Conservation (phyloP, 2,329 filamentous ascomycete species). For the Arachnomyces sp. region DNA sequence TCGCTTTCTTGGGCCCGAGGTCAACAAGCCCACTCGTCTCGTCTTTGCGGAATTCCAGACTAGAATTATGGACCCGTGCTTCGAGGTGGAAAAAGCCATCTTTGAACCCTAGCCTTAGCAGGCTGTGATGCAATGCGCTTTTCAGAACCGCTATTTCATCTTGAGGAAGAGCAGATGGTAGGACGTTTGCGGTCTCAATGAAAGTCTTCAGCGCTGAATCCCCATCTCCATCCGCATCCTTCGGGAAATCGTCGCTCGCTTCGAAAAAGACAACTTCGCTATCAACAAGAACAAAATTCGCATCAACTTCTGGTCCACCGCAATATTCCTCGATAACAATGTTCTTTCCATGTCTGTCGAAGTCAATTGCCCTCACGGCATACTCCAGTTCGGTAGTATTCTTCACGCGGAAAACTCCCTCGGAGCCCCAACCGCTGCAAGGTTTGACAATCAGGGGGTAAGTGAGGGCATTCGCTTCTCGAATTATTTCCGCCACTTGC, state of each 20-base stretch:
- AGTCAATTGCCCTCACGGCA: constrained; percentile 14
- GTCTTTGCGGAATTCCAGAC: constrained; percentile 10
- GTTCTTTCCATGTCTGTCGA: constrained; percentile 12
- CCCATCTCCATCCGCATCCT: constrained; percentile 16
- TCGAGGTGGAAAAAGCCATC: constrained; percentile 22
- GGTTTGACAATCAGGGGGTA: constrained; percentile 34
- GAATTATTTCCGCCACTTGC: constrained; percentile 1
- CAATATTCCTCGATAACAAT: constrained; percentile 34
- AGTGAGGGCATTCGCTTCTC: not conserved
- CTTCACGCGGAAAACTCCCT: constrained; percentile 26
- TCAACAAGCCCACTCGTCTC: constrained; percentile 12
- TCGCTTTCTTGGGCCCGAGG: constrained; percentile 1
- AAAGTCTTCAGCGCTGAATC: constrained; percentile 9
- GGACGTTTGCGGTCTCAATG: constrained; percentile 13
- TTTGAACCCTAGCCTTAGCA: constrained; percentile 18
- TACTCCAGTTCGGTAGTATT: constrained; percentile 19
- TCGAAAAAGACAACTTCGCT: constrained; percentile 36
- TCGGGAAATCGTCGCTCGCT: constrained; percentile 33
- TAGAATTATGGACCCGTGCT: constrained; percentile 19
- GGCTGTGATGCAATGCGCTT: constrained; percentile 12
- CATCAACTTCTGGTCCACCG: constrained; percentile 37
- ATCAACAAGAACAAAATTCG: constrained; percentile 33
- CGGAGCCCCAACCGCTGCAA: constrained; percentile 23
- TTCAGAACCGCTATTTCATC: constrained; percentile 13
- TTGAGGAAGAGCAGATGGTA: constrained; percentile 16